These are phyloP conservation scores for Cercospora sp. DNA, from an alignment of 2,329 filamentous ascomycete genomes.

Conservation along the genomic window DNA sequence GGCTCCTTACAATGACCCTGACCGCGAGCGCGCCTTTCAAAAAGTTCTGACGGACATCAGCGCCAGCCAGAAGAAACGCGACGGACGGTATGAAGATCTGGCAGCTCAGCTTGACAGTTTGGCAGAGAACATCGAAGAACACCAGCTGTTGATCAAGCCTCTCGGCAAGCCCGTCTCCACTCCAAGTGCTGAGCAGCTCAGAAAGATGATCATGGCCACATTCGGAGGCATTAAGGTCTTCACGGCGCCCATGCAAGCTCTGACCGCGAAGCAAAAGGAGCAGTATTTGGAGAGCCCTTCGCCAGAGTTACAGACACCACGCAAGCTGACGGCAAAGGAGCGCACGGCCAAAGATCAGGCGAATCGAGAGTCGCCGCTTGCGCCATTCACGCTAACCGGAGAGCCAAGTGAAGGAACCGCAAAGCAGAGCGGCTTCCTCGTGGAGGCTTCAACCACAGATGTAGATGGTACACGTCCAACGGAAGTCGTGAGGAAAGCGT, in stretches of 20 bases:
- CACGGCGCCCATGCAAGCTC: not conserved
- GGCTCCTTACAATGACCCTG: not conserved
- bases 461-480: too few species aligned
- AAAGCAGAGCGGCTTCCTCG: too few species aligned
- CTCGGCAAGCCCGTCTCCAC: not conserved
- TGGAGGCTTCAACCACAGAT: too few species aligned
- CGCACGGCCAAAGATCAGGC: not conserved
- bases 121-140: not conserved
- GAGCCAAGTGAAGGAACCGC: too few species aligned
- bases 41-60: not conserved
- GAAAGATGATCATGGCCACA: not conserved
- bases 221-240: not conserved
- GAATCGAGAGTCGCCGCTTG: too few species aligned
- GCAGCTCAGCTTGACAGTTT: not conserved
- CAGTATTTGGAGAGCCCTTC: not conserved
- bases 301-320: not conserved
- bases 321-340: not conserved
- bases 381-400: too few species aligned
- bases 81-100: not conserved
- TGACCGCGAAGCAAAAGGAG: not conserved
- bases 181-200: not conserved
- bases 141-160: not conserved
- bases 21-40: not conserved
- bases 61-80: not conserved
- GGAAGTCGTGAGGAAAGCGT: too few species aligned